phyloP scores from a whole-genome alignment of 129 eudicot species.

The Flaveria ramosissima region DNA sequence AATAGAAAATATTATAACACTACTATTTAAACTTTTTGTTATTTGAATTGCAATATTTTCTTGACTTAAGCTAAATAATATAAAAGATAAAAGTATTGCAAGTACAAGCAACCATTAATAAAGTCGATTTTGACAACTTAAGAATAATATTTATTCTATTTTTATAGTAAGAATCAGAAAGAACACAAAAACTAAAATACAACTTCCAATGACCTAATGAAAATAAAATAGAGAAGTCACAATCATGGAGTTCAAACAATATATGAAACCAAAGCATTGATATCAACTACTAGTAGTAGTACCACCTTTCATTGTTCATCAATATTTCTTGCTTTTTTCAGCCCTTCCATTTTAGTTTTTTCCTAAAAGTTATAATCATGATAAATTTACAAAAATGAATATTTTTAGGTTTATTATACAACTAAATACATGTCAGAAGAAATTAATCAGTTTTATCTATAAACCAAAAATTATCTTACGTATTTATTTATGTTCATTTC shows the following conservation, averaged over 20 bases:
- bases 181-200: neutral
- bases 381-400: neutral
- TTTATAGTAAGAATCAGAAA: neutral
- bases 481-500: neutral
- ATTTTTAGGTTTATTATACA: neutral
- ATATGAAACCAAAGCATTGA: conserved; percentile 32
- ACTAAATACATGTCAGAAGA: neutral
- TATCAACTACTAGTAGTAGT: conserved; percentile 26
- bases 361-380: conserved; percentile 7
- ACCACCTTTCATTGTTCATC: neutral
- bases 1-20: too few species aligned
- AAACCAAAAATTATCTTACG: neutral
- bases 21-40: too few species aligned
- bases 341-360: neutral
- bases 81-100: too few species aligned
- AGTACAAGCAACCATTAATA: conserved; percentile 10
- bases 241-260: conserved; percentile 25
- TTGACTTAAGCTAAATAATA: too few species aligned
- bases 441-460: neutral
- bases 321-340: conserved; percentile 27
- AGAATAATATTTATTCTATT: neutral
- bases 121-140: conserved; percentile 32
- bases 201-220: conserved; percentile 14
- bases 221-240: conserved; percentile 25
- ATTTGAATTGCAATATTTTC: too few species aligned